These are phyloP conservation scores for Micractinium conductrix DNA, from an alignment of 139 green algal genomes.

Conservation along the genomic window DNA sequence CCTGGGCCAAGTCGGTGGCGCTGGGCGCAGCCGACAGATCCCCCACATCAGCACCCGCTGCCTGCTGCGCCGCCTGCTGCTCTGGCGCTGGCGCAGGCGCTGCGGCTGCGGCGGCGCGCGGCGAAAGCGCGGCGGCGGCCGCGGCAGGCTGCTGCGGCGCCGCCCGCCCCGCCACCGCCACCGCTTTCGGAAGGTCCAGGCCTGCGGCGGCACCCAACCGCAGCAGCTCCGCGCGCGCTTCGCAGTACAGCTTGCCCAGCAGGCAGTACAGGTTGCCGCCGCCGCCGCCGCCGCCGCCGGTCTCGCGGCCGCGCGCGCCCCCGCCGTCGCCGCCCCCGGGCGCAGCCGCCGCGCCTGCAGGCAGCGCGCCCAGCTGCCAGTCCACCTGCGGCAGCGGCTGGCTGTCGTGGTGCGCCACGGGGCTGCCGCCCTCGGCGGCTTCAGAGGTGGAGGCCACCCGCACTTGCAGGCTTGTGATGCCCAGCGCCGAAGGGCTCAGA, in stretches of 20 bases:
- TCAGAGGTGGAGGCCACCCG: not conserved
- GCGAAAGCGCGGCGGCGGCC: not conserved
- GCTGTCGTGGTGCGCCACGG: not conserved
- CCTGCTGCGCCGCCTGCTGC: not conserved
- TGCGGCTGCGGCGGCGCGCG: not conserved
- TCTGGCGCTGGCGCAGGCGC: conserved; percentile 9
- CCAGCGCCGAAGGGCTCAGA: not conserved
- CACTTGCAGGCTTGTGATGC: conserved; percentile 12
- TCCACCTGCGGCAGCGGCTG: conserved; percentile 9
- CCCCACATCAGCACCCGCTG: not conserved
- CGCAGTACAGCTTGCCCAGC: conserved; percentile 63
- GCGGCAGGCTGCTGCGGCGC: not conserved
- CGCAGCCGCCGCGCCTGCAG: conserved; percentile 7
- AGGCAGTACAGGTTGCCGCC: conserved; percentile 40
- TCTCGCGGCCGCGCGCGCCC: not conserved
- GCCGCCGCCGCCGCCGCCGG: not conserved
- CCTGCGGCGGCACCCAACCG: conserved; percentile 35
- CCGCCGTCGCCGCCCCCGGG: not conserved
- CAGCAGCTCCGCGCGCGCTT: conserved; percentile 58
- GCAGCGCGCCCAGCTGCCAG: conserved; percentile 17
- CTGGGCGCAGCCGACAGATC: not conserved
- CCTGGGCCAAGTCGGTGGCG: not conserved
- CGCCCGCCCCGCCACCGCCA: not conserved
- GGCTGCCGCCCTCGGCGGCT: not conserved
- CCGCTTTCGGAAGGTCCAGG: conserved; percentile 1